Evolutionary conservation across 257 asterid species (phyloP).

Genomic region (Solanum appendiculatum): DNA sequence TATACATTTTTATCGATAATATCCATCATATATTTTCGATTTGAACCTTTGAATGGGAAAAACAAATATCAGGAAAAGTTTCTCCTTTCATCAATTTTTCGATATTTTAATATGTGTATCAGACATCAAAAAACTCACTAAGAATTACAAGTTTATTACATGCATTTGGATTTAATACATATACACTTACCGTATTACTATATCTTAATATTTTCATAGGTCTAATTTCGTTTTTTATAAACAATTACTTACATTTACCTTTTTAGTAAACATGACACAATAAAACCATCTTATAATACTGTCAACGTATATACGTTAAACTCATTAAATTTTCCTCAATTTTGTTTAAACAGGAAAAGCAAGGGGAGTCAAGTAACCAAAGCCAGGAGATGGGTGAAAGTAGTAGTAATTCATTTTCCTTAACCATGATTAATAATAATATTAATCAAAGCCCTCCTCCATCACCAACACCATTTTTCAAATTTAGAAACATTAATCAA

Average conservation of each 20-base stretch:
- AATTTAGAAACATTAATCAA: constrained; percentile 17
- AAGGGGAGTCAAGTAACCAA: constrained; percentile 8
- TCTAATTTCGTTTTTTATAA: neutral
- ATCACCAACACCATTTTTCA: constrained; percentile 57
- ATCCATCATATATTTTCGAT: neutral
- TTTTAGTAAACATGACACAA: neutral
- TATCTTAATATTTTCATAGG: no score
- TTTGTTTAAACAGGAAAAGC: constrained; percentile 20
- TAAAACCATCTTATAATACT: neutral
- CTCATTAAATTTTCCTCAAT: neutral
- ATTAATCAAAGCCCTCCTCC: constrained; percentile 23
- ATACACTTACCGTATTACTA: neutral
- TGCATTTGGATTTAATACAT: neutral
- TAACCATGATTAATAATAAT: constrained; percentile 18
- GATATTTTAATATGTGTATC: no score
- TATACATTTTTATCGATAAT: neutral
- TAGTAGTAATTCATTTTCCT: constrained; percentile 25
- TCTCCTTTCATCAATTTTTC: neutral
- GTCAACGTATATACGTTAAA: neutral
- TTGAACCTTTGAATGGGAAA: neutral
- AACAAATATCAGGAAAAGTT: neutral
- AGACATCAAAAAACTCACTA: no score
- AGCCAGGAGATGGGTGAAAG: constrained; percentile 12
- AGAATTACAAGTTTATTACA: neutral
- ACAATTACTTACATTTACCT: neutral